Evolutionary conservation across 345 rosid species (phyloP), one percentile per base, ranked within the genome.

Genomic region (Camelina neglecta): DNA sequence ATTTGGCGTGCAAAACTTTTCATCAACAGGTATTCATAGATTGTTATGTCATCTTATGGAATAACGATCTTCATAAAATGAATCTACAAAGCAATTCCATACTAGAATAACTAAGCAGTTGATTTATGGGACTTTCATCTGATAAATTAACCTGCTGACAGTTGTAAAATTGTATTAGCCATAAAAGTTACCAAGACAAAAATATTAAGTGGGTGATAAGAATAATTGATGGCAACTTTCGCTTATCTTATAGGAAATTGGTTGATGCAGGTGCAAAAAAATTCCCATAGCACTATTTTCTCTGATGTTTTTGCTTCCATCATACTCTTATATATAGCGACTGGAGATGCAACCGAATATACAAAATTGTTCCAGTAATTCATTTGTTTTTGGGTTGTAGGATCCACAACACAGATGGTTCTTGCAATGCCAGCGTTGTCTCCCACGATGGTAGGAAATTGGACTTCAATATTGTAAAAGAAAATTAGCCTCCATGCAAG

Each of bases 351-450:
- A 36, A 42, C 58, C 38, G 5, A 56, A 13, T 50, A 48, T 58
- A 39, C 62, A 61, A 63, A 16, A 11, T 64, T 49, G 44, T 38
- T 56, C 53, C 16, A 23, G 53, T 48, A 53, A 53, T 71, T 35
- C 65, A 59, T 83, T 42, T 79, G 44, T 20, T 72, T 77, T 63
- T 87, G 88, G 91, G 86, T 59, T 79, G 57, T 85, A 94, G 97
- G 90, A 67, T 71, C 72, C 79, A 80, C 89, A 72, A 31, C 89
- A 11, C 93, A 94, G 75, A 67, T 81, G 8, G 85, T 92, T 76
- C 78, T 94, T 45, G 85, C 89, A 79, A 90, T 94, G 98, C 98
- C 98, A 58, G 98, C 98, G 66, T 84, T 92, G 84, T 94, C 98
- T 74, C 98, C 98, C n/a, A 89, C 97, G 59, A 94, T 94, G 98